Percentiles rank a stretch among this genome's conserved stretches.
Conservation (phyloP, 2,329 filamentous ascomycete genomes). For the Rutstroemia sp. region DNA sequence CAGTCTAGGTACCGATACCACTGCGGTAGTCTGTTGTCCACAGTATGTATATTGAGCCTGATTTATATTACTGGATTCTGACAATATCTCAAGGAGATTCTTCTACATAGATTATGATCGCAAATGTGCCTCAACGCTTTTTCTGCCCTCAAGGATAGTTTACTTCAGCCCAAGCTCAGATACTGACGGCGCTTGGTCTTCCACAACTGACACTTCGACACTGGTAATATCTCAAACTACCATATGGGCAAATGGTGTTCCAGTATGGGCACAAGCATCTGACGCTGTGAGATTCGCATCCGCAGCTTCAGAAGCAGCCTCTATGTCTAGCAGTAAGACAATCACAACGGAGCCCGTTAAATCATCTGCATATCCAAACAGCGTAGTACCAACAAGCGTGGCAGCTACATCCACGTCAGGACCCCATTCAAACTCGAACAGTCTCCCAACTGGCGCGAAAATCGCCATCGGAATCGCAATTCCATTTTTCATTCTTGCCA, state of each 20-base stretch:
- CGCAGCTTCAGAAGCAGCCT: neutral
- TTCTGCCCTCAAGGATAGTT: neutral
- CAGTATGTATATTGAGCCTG: neutral
- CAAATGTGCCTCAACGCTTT: neutral
- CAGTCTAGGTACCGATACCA: neutral
- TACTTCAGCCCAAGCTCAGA: neutral
- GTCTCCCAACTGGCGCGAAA: neutral
- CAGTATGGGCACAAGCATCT: neutral
- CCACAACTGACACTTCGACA: neutral
- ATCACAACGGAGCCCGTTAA: neutral
- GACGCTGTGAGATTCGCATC: neutral
- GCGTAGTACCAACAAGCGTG: neutral
- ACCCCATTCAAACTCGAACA: neutral
- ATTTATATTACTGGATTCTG: neutral
- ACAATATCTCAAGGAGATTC: neutral
- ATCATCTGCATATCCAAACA: neutral
- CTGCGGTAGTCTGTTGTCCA: neutral
- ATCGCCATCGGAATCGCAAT: neutral
- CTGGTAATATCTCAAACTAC: neutral
- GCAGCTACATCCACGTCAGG: no score
- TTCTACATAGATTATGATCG: neutral
- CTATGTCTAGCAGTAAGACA: neutral
- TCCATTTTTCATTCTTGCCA: neutral
- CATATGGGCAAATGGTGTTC: neutral
- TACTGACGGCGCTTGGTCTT: neutral